Conservation (phyloP, 371 early-diverging fungal species). For the Mucor lusitanicus region DNA sequence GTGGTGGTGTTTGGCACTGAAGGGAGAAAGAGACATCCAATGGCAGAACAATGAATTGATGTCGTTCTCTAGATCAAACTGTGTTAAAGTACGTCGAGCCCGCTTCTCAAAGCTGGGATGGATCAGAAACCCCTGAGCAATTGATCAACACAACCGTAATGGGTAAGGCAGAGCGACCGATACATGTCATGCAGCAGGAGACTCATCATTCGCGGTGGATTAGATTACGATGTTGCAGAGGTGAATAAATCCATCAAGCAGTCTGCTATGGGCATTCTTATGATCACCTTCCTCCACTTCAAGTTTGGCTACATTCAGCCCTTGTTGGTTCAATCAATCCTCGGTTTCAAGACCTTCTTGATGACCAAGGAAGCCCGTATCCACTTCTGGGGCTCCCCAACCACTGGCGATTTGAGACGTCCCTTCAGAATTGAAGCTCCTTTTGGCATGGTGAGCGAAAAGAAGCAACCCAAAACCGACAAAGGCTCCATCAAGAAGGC, state of each 20-base stretch:
- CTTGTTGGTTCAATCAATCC: constrained; percentile 74
- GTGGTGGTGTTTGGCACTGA: not conserved
- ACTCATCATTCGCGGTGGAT: not conserved
- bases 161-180: constrained; percentile 19
- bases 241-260: constrained; percentile 70
- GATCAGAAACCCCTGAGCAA: constrained; percentile 30
- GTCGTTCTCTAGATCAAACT: constrained; percentile 33
- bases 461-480: constrained; percentile 45
- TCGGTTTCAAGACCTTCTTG: constrained; percentile 68
- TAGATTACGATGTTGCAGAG: constrained; percentile 80
- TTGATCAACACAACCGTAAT: constrained; percentile 35
- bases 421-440: constrained; percentile 77
- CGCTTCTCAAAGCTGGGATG: constrained; percentile 42
- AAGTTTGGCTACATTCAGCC: constrained; percentile 88
- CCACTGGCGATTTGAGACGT: constrained; percentile 74
- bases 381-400: constrained; percentile 66
- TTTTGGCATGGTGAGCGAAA: constrained; percentile 50
- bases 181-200: not conserved
- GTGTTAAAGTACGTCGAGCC: constrained; percentile 43
- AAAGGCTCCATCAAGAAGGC: constrained; percentile 52
- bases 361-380: constrained; percentile 68
- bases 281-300: constrained; percentile 78
- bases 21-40: not conserved
- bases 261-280: constrained; percentile 59
- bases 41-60: too few relatives aligned